Percentiles rank a stretch among this genome's conserved stretches.
Evolutionary conservation across 2,329 filamentous ascomycete species (phyloP).

Genomic region (Colletotrichum sp.): DNA sequence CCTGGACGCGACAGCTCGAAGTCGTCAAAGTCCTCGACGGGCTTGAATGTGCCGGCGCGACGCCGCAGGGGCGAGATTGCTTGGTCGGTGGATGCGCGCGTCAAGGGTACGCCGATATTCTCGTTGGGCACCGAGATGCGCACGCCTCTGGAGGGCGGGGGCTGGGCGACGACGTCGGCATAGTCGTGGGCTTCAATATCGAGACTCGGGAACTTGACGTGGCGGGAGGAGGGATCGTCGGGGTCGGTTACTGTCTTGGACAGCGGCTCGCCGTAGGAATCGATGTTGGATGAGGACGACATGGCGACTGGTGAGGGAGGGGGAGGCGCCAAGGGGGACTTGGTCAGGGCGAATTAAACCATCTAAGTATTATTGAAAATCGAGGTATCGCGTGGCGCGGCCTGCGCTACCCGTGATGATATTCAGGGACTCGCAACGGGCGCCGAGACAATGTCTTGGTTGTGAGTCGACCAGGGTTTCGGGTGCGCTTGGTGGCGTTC

Average conservation of each 20-base stretch:
- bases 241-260: conserved; percentile 2
- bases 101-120: conserved; percentile 8
- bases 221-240: conserved; percentile 1
- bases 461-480: neutral
- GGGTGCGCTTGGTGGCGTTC: neutral
- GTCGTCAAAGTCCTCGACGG: conserved; percentile 50
- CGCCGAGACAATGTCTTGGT: neutral
- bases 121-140: neutral
- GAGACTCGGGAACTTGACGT: conserved; percentile 5
- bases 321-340: neutral
- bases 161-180: neutral
- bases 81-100: conserved; percentile 10
- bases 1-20: conserved; percentile 42
- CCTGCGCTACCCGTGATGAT: neutral
- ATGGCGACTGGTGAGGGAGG: neutral
- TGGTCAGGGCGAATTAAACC: neutral
- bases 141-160: neutral
- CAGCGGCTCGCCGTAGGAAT: neutral
- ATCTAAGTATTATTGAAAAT: neutral
- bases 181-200: conserved; percentile 9
- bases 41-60: conserved; percentile 46
- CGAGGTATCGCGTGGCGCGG: neutral
- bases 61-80: conserved; percentile 13
- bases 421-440: neutral
- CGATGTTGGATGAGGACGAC: neutral